Base-by-base conservation (phyloP, 1,284 basidiomycete genomes). In the Agroathelia rolfsii region DNA sequence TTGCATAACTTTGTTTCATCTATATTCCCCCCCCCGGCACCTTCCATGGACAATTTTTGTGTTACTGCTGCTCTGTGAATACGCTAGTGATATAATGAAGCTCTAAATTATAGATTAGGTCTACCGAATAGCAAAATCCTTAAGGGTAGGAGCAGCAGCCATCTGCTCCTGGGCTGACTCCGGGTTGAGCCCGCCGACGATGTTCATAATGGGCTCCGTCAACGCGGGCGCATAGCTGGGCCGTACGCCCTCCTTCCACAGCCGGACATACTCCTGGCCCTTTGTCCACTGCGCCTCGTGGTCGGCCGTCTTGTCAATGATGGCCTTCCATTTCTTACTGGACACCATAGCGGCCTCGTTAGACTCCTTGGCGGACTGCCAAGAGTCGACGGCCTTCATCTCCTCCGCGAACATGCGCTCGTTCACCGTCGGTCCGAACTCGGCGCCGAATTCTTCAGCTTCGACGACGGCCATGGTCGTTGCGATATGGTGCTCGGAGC, bases 401-500 rank as follows among this genome's bases (percentile, higher is more conserved):
- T 87, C 80, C 49, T 74, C 71, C 38, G 62, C 55, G 52, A 77
- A 76, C 4, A 64, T 62, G 37, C 64, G 64, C 41, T 78, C 66
- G 27, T 77, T 69, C 55, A 78, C 73, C 11, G 71, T 70, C 11
- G 62, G 64, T 8, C 64, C 66, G 45, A 88, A 85, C 22, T 61
- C 51, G n/a, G 76, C 76, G 29, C 92, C 90, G 47, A 83, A 72
- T 17, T 71, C 58, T 41, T 82, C 69, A 8, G 92, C 92, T 58
- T 97, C 90, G 44, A 79, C 62, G 12, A 71, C 68, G 9, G 93
- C 90, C 32, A 86, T 76, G 3, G 70, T 64, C 17, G 73, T 76
- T 3, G 87, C 72, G 36, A 88, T 72, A 48, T 92, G 77, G 45
- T 86, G 81, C 52, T 89, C 79, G 15, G 87, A 80, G 34, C 89